Percentiles rank a stretch among this genome's conserved stretches.
Conservation (phyloP, 441 rosid genomes). For the Eutrema salsugineum region DNA sequence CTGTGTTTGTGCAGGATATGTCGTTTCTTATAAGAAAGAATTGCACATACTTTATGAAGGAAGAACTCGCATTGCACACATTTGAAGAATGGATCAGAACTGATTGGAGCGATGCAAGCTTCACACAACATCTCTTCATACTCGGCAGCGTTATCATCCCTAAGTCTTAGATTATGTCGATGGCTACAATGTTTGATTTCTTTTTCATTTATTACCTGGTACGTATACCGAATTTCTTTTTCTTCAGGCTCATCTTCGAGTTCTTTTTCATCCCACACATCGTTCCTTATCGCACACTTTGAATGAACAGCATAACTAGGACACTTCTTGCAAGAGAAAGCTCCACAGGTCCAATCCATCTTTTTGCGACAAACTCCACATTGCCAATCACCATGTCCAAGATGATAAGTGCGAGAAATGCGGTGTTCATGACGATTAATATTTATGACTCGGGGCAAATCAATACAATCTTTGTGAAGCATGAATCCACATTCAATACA, state of each 20-base stretch:
- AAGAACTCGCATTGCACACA: not conserved
- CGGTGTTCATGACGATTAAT: slow-evolving; percentile 25
- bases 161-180: not conserved
- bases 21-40: not conserved
- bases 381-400: not conserved
- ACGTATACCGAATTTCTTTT: not conserved
- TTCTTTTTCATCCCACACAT: slow-evolving; percentile 11
- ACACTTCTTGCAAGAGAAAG: not conserved
- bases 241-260: not conserved
- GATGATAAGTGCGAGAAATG: not conserved
- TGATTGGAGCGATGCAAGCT: not conserved
- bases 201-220: not conserved
- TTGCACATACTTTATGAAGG: not conserved
- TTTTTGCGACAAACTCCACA: slow-evolving; percentile 4
- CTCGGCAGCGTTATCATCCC: not conserved
- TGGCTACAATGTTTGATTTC: not conserved
- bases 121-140: not conserved
- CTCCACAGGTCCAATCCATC: not conserved
- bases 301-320: slow-evolving; percentile 15
- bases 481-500: not conserved
- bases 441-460: slow-evolving; percentile 2
- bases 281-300: not conserved
- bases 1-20: not conserved
- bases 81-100: not conserved
- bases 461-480: slow-evolving; percentile 12